These are phyloP conservation scores for Alternaria infectoria DNA, from an alignment of 2,329 filamentous ascomycete genomes.

Conservation along the genomic window DNA sequence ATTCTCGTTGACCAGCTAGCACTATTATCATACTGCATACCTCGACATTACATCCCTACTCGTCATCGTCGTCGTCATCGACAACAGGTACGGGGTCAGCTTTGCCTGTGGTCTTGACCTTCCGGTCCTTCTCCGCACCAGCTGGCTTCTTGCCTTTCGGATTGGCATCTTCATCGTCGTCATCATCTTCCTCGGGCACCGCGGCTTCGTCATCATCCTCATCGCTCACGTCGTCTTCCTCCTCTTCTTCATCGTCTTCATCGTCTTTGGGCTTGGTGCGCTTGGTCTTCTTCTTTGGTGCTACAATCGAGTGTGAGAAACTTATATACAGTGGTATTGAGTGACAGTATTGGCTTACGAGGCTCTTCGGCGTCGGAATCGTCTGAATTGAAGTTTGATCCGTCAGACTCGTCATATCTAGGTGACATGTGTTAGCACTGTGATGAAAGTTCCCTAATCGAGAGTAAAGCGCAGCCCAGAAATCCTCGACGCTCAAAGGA, in stretches of 20 bases:
- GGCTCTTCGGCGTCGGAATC: slow-evolving; percentile 45
- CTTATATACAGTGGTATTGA: not conserved
- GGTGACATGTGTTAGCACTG: slow-evolving; percentile 24
- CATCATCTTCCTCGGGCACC: slow-evolving; percentile 35
- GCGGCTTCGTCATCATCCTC: slow-evolving; percentile 10
- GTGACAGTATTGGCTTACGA: slow-evolving; percentile 31
- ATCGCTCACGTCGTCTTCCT: slow-evolving; percentile 30
- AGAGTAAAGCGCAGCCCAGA: not conserved
- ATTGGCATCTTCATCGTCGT: slow-evolving; percentile 45
- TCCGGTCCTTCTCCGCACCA: slow-evolving; percentile 41
- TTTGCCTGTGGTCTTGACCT: slow-evolving; percentile 39
- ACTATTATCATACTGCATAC: not conserved
- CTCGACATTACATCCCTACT: slow-evolving; percentile 9
- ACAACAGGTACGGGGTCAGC: slow-evolving; percentile 41
- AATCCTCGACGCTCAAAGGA: not conserved
- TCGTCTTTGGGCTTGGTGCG: slow-evolving; percentile 38
- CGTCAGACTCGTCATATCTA: slow-evolving; percentile 48
- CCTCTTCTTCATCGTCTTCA: slow-evolving; percentile 39
- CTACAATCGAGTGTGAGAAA: slow-evolving; percentile 16
- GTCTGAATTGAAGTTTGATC: slow-evolving; percentile 46
- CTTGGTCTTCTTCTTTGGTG: slow-evolving; percentile 46
- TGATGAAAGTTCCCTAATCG: not conserved
- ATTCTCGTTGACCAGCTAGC: not conserved
- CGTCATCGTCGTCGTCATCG: slow-evolving; percentile 39
- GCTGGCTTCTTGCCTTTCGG: slow-evolving; percentile 46